Conservation (phyloP, 345 rosid genomes). For the Populus alba region DNA sequence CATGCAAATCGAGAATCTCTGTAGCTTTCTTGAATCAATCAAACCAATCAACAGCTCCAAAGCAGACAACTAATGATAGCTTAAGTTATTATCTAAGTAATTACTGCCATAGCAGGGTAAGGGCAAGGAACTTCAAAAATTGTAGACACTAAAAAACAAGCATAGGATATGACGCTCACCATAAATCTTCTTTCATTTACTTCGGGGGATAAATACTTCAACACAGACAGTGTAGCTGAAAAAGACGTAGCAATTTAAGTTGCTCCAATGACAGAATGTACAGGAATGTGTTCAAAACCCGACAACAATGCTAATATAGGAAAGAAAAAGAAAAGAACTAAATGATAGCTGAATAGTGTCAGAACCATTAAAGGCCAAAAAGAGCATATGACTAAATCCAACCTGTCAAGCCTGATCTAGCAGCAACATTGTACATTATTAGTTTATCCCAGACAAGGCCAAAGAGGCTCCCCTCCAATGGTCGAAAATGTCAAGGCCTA, state of each 20-base stretch:
- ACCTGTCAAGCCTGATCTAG: conserved; percentile 79
- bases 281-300: background rate
- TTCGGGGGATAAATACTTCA: background rate
- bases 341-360: background rate
- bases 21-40: too few relatives aligned
- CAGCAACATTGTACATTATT: conserved; percentile 90
- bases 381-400: conserved; percentile 34
- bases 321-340: background rate
- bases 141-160: background rate
- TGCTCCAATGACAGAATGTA: background rate
- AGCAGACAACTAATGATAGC: background rate
- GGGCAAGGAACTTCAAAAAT: background rate
- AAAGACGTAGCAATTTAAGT: background rate
- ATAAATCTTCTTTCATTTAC: background rate
- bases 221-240: background rate
- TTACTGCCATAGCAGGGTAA: background rate
- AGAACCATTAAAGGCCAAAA: too few relatives aligned
- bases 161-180: background rate
- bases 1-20: too few relatives aligned
- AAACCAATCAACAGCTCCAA: background rate
- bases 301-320: background rate
- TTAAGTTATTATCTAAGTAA: background rate
- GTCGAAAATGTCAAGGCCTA: conserved; percentile 92
- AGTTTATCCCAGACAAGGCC: conserved; percentile 83
- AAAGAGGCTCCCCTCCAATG: conserved; percentile 81